Conservation (phyloP, 2,329 filamentous ascomycete genomes). For the Colletotrichum sp. region DNA sequence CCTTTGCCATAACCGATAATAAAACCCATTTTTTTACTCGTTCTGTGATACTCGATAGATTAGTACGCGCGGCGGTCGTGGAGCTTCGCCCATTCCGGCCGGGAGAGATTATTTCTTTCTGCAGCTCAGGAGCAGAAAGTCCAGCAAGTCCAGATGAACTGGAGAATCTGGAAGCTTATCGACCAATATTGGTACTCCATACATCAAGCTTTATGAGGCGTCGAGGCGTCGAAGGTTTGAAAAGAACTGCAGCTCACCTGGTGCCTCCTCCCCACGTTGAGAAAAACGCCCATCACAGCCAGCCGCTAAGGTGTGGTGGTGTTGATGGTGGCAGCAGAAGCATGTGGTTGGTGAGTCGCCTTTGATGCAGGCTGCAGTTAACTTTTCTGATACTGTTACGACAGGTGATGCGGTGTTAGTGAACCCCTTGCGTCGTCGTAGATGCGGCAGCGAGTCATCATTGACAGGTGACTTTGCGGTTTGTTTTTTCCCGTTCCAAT, state of each 20-base stretch:
- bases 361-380: neutral
- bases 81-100: neutral
- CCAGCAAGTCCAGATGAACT: neutral
- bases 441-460: neutral
- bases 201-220: neutral
- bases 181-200: neutral
- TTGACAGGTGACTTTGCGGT: neutral
- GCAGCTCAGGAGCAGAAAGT: neutral
- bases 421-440: neutral
- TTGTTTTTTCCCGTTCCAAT: neutral
- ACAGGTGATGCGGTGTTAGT: neutral
- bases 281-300: neutral
- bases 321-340: neutral
- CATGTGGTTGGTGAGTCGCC: neutral
- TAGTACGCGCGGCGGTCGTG: neutral
- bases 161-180: neutral
- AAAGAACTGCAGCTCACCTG: neutral
- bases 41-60: neutral
- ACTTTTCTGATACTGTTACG: neutral
- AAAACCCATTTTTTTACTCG: neutral
- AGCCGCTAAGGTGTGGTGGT: neutral
- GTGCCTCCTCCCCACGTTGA: neutral
- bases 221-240: neutral
- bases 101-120: neutral
- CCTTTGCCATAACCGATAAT: neutral